These are phyloP conservation scores for Neocallimastix lanati DNA, from an alignment of 192 early-diverging fungal species.

Conservation along the genomic window DNA sequence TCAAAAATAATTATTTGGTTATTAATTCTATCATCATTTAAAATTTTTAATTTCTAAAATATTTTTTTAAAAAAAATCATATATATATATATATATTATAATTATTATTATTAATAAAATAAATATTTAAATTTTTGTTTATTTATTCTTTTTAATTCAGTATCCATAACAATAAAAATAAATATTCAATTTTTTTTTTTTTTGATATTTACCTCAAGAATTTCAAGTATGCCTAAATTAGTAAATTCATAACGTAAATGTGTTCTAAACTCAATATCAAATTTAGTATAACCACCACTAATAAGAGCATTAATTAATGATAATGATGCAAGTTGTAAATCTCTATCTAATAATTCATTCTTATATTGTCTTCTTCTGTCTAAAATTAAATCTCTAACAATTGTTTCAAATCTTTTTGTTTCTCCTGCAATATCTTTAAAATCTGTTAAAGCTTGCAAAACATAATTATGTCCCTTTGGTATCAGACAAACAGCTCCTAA, in stretches of 20 bases:
- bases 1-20: background rate
- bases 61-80: too few relatives aligned
- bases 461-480: constrained; percentile 24
- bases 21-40: background rate
- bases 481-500: constrained; percentile 32
- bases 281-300: constrained; percentile 13
- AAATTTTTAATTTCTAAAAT: background rate
- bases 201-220: background rate
- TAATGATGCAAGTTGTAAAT: constrained; percentile 19
- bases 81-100: too few relatives aligned
- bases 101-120: too few relatives aligned
- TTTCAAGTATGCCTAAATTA: background rate
- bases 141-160: too few relatives aligned
- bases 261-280: background rate
- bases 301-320: constrained; percentile 36
- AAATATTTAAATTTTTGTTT: too few relatives aligned
- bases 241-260: background rate
- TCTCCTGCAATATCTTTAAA: constrained; percentile 9
- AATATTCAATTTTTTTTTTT: too few relatives aligned
- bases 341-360: background rate
- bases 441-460: constrained; percentile 23
- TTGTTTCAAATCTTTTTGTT: constrained; percentile 22
- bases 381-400: constrained; percentile 7
- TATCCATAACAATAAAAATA: too few relatives aligned
- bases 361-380: background rate